Conservation (phyloP, 768 basidiomycete genomes). For the Boletus insuetus region DNA sequence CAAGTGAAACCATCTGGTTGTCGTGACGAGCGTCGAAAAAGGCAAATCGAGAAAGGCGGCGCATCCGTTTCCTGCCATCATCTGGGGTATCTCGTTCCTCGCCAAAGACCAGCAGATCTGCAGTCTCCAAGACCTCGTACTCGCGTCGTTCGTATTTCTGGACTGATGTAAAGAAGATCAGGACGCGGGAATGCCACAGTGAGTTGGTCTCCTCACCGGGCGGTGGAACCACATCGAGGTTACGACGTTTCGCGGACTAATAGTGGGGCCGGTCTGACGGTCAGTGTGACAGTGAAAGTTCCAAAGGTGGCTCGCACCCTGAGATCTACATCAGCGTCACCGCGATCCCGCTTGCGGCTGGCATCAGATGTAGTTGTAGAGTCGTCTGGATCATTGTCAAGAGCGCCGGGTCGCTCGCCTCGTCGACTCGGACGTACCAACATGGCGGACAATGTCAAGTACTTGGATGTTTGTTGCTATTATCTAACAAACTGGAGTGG, state of each 20-base stretch:
- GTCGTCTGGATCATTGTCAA: constrained; percentile 40
- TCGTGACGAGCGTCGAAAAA: constrained; percentile 55
- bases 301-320: constrained; percentile 13
- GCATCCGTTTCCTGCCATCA: constrained; percentile 49
- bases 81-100: constrained; percentile 39
- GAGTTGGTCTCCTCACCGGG: constrained; percentile 11
- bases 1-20: constrained; percentile 48
- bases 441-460: not conserved
- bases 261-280: not conserved
- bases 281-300: not conserved
- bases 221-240: constrained; percentile 18
- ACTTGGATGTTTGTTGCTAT: no score
- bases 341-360: constrained; percentile 27
- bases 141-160: constrained; percentile 37
- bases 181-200: not conserved
- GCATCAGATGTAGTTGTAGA: constrained; percentile 26
- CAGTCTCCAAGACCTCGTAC: constrained; percentile 37
- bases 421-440: constrained; percentile 17
- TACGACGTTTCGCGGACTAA: constrained; percentile 29
- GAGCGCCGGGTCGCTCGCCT: constrained; percentile 48
- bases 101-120: constrained; percentile 37
- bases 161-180: constrained; percentile 26
- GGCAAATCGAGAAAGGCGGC: constrained; percentile 54
- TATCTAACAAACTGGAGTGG: not conserved
- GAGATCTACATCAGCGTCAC: constrained; percentile 4